Conservation (phyloP, 2,329 filamentous ascomycete genomes). For the Trichoderma sp. region DNA sequence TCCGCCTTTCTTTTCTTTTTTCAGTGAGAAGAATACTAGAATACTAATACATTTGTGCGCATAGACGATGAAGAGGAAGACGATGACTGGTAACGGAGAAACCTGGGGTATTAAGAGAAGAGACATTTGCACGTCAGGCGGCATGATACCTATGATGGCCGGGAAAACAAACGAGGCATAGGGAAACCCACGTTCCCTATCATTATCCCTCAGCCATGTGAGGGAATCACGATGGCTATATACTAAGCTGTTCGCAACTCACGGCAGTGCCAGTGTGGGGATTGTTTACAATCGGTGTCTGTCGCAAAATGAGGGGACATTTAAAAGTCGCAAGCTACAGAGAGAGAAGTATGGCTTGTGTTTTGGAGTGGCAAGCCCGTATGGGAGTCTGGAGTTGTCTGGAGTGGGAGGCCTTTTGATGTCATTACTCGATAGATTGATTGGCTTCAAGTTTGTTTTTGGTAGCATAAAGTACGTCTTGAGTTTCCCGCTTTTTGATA, state of each 20-base stretch:
- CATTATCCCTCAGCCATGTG: neutral
- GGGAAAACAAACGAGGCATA: neutral
- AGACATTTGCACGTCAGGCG: neutral
- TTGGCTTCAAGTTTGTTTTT: neutral
- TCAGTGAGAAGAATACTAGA: neutral
- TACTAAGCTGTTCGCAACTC: neutral
- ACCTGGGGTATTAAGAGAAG: neutral
- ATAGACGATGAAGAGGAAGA: conserved; percentile 75
- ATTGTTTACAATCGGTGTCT: neutral
- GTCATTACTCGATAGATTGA: neutral
- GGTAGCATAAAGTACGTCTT: conserved; percentile 10
- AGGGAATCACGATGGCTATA: neutral
- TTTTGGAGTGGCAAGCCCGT: neutral
- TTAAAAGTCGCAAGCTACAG: neutral
- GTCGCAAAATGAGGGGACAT: neutral
- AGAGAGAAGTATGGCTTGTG: neutral
- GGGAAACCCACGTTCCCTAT: neutral
- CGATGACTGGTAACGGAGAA: conserved; percentile 63
- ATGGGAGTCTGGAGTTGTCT: conserved; percentile 10
- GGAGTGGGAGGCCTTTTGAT: neutral
- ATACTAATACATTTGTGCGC: neutral
- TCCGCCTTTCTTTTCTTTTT: neutral
- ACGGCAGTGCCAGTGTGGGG: neutral
- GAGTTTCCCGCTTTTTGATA: neutral
- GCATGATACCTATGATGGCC: neutral